phyloP scores from a whole-genome alignment of 371 early-diverging fungal genomes.

The Actinomortierella ambigua region DNA sequence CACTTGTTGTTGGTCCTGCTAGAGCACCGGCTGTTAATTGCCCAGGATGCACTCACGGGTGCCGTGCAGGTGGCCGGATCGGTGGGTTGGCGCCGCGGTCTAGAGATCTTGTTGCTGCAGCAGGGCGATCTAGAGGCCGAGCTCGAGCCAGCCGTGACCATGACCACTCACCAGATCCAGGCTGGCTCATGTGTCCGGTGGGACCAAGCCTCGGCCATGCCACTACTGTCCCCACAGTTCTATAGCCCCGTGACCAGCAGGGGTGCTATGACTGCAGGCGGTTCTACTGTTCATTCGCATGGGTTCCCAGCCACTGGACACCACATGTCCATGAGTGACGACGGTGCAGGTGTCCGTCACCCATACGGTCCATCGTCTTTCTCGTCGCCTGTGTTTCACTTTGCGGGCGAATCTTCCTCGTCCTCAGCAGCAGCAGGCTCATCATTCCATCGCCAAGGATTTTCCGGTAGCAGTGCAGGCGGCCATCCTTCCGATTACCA shows the following conservation, averaged over 20 bases:
- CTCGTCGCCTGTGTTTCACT: no score
- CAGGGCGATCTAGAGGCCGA: slow-evolving; percentile 44
- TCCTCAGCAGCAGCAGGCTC: not conserved
- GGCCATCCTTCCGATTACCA: not conserved
- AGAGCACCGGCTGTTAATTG: slow-evolving; percentile 33
- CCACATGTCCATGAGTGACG: no score
- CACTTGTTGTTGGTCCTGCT: slow-evolving; percentile 14
- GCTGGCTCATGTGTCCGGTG: slow-evolving; percentile 33
- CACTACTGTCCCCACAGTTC: not conserved
- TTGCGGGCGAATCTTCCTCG: not conserved
- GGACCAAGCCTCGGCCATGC: slow-evolving; percentile 32
- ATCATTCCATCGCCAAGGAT: not conserved
- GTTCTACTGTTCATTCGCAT: not conserved
- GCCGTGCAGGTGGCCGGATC: slow-evolving; percentile 43
- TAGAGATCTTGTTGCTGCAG: slow-evolving; percentile 34
- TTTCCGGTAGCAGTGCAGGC: not conserved
- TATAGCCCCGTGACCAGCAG: not conserved
- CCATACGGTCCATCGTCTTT: no score
- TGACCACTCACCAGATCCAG: slow-evolving; percentile 28
- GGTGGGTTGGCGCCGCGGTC: slow-evolving; percentile 36
- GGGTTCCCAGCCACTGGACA: no score
- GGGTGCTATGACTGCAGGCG: not conserved
- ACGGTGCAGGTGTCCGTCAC: no score
- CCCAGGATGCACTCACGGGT: slow-evolving; percentile 39
- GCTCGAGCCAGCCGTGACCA: slow-evolving; percentile 32